Base-by-base conservation (phyloP, 345 rosid species). In the Schrenkiella parvula region DNA sequence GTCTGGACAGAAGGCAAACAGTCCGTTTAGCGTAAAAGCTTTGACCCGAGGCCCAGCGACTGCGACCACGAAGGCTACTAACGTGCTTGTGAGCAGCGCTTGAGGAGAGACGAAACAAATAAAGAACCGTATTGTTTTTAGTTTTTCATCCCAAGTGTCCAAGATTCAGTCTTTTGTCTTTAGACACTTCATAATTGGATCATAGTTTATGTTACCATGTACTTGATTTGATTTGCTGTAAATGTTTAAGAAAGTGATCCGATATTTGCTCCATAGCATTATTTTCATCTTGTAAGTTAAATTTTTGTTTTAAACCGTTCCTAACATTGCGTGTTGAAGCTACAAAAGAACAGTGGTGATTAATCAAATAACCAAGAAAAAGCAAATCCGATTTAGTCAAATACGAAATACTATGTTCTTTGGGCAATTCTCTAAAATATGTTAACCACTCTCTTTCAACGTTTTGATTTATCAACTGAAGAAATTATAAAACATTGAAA, bases 1-100 rank as follows among this genome's bases (percentile, higher is more conserved):
- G 64, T n/a, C 6, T 39, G 28, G 41, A 66, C 90, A 89, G 97
- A 85, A 89, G 74, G 77, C 74, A 75, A 71, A 80, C 68, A 86
- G 75, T 43, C 96, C 90, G 3, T 58, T 91, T 18, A 80, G 86
- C 56, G 76, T 89, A 22, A 78, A 82, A 73, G 78, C 85, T 12
- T 57, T 84, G 81, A 78, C 57, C 64, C 84, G 89, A 57, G 79
- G 61, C 10, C 87, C 84, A 12, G 92, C 97, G 1, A 53, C 10
- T 25, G 80, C 42, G 11, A 82, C 77, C 22, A 58, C 77, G 1
- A 73, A 78, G 71, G 68, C 70, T 48, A 67, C 38, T 0, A 72
- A 52, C 66, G 65, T 46, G 56, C 59, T 67, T n/a, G 52, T 72
- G 1, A 70, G 67, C 72, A 80, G 75, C 53, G 48, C 54, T 66